Evolutionary conservation across 1,139 yeast species (phyloP).

Genomic region (Sugiyamaella pinicola): DNA sequence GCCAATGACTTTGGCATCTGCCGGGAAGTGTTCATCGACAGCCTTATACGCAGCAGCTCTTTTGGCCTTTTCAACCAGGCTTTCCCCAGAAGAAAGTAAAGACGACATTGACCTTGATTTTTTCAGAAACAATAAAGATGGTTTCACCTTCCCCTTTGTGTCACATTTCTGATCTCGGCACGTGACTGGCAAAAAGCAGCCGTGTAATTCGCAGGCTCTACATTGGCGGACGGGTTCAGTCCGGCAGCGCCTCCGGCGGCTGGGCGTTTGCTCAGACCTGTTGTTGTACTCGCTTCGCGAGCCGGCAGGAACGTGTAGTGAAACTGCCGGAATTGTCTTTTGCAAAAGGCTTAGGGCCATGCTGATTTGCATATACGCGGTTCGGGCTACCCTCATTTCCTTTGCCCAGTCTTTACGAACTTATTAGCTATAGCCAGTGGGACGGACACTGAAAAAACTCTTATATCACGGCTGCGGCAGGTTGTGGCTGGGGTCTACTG

Average conservation of each 20-base stretch:
- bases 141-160: not conserved
- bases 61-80: slow-evolving; percentile 62
- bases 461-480: too few species aligned
- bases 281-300: not conserved
- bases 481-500: too few species aligned
- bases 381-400: not conserved
- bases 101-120: slow-evolving; percentile 8
- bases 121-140: too few species aligned
- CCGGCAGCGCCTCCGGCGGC: too few species aligned
- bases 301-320: not conserved
- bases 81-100: not conserved
- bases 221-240: not conserved
- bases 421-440: not conserved
- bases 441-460: too few species aligned
- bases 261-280: not conserved
- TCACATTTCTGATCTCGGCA: not conserved
- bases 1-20: slow-evolving; percentile 74
- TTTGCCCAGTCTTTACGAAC: not conserved
- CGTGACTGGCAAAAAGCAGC: too few species aligned
- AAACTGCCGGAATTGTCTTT: too few species aligned
- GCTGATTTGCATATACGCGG: too few species aligned
- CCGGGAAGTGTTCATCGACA: slow-evolving; percentile 83
- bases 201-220: too few species aligned
- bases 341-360: too few species aligned
- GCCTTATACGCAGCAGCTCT: slow-evolving; percentile 88